Conservation (phyloP, 805 yeast genomes). For the Pichia heedii region DNA sequence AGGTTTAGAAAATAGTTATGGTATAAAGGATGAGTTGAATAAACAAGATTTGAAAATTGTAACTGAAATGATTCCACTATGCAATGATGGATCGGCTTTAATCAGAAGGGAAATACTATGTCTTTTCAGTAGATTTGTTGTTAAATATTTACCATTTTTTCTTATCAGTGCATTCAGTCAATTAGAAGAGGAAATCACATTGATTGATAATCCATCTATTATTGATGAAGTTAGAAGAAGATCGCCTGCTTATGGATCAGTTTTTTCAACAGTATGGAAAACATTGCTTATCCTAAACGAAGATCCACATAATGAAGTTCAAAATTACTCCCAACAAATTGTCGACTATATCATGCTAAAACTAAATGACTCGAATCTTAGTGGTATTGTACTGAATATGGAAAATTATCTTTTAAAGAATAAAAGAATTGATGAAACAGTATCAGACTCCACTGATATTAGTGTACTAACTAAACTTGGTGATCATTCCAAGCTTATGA, state of each 20-base stretch:
- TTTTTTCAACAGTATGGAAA: constrained; percentile 83
- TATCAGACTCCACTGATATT: neutral
- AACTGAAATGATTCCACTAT: constrained; percentile 51
- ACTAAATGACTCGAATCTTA: constrained; percentile 56
- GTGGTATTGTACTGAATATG: constrained; percentile 56
- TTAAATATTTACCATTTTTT: constrained; percentile 63
- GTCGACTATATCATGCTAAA: constrained; percentile 64
- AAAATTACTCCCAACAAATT: constrained; percentile 58
- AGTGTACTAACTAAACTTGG: constrained; percentile 1
- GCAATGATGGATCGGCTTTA: constrained; percentile 83
- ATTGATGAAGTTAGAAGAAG: constrained; percentile 57
- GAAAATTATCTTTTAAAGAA: constrained; percentile 53
- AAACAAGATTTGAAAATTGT: constrained; percentile 67
- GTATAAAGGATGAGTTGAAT: constrained; percentile 35
- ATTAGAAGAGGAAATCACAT: constrained; percentile 67
- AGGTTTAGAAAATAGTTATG: constrained; percentile 20
- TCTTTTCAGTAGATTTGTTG: constrained; percentile 66
- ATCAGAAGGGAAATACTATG: constrained; percentile 80
- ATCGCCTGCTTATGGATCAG: constrained; percentile 79
- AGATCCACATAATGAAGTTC: constrained; percentile 83
- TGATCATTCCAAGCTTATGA: too few species aligned
- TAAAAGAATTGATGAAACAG: constrained; percentile 12
- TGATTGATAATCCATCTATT: constrained; percentile 50
- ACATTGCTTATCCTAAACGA: constrained; percentile 68
- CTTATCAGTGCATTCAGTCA: constrained; percentile 81